Base-by-base conservation (phyloP, 129 eudicot species). In the Logfia minima region DNA sequence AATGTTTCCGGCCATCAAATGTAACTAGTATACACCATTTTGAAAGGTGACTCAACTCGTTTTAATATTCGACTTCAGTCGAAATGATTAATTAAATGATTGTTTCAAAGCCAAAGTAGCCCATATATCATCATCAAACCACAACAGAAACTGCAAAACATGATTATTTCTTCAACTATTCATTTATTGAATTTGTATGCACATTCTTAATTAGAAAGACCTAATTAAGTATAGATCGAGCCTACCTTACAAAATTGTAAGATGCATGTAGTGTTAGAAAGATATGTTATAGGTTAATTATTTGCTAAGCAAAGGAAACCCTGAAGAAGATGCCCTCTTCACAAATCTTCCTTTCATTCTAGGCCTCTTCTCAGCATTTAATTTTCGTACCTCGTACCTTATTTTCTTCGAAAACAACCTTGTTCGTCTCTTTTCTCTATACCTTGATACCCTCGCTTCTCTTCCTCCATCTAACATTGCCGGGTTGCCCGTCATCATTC, bases 311-410 rank as follows among this genome's bases (percentile, higher is more conserved):
- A 86, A 72, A 75, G 88, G 83, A 69, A 83, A 71, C 14, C 75
- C 72, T 18, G 59, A 26, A 77, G 76, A 68, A 23, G 79, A 64
- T 21, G 85, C 32, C 65, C 95, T 79, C 83, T 91, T 92, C 13
- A 92, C 97, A 76, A 92, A 92, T 76, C 97, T 87, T 56, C 97
- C 97, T 85, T 92, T 92, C 88, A 92, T 89, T 64, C 97, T 72
- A 4, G 97, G 95, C 86, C 97, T 89, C 83, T 87, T 92, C 81
- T 92, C 97, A 8, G 97, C 97, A 74, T 92, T 89, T 79, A 92
- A 53, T 71, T 92, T 92, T 6, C 97, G 83, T 41, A 92, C 97
- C 84, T 89, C 92, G 65, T 92, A 92, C 81, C 97, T 83, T 67
- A 92, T 92, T 87, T 89, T 92, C 90, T 92, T 92, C 28, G 95